A percentile compares a stretch with the other conserved stretches of the same genome.
Evolutionary conservation across 192 early-diverging fungal species (phyloP).

Genomic region (Linnemannia exigua): DNA sequence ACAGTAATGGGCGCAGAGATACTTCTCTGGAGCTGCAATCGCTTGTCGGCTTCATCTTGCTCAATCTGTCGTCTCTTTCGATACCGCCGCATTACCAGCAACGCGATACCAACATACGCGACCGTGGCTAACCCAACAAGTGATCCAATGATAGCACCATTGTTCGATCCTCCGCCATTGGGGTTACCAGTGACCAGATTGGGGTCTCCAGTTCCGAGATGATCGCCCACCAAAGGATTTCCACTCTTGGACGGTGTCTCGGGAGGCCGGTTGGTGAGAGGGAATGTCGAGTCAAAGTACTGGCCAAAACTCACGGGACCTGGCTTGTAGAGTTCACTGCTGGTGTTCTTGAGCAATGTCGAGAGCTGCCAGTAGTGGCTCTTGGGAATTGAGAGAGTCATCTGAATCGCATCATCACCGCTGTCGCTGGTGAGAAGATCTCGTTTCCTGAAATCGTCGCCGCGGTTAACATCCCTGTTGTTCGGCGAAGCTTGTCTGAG

Average conservation of each 20-base stretch:
- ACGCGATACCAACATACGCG: slow-evolving; percentile 41
- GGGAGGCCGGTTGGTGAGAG: slow-evolving; percentile 28
- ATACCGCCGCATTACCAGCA: slow-evolving; percentile 21
- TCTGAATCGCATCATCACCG: slow-evolving; percentile 29
- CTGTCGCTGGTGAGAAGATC: slow-evolving; percentile 31
- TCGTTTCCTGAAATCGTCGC: slow-evolving; percentile 1
- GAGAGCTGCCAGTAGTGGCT: slow-evolving; percentile 19
- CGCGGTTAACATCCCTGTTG: background rate
- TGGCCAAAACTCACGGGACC: slow-evolving; percentile 30
- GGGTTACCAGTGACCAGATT: background rate
- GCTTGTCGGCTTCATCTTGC: background rate
- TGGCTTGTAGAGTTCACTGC: slow-evolving; percentile 7
- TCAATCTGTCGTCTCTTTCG: slow-evolving; percentile 16
- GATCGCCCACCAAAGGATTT: background rate
- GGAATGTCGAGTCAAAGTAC: slow-evolving; percentile 27
- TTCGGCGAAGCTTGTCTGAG: background rate
- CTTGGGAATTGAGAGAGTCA: slow-evolving; percentile 34
- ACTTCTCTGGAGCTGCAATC: slow-evolving; percentile 9
- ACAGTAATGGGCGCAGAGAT: slow-evolving; percentile 14
- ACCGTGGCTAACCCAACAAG: slow-evolving; percentile 33
- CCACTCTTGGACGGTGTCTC: background rate
- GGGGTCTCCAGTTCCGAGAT: background rate
- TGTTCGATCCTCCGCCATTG: background rate
- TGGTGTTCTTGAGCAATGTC: slow-evolving; percentile 14
- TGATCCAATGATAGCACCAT: slow-evolving; percentile 19